Conservation (phyloP, 768 basidiomycete species). For the Clavulina sp. region DNA sequence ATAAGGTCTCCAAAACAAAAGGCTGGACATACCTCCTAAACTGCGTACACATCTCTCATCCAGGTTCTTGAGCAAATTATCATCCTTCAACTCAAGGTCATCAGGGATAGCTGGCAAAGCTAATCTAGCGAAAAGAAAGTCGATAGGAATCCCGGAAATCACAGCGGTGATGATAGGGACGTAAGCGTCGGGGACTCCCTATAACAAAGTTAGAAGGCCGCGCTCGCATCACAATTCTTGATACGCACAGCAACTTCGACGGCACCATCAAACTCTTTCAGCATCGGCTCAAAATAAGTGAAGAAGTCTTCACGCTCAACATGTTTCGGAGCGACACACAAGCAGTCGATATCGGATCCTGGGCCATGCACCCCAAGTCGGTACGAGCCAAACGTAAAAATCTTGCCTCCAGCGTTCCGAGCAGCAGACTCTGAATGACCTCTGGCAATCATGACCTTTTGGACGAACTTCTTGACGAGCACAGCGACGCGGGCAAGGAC, state of each 20-base stretch:
- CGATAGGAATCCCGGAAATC: constrained; percentile 81
- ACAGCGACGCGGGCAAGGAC: constrained; percentile 80
- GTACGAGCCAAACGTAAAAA: constrained; percentile 98
- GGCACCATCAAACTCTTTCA: constrained; percentile 65
- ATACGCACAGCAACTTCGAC: constrained; percentile 70
- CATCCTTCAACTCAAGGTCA: constrained; percentile 75
- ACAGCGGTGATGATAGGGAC: constrained; percentile 90
- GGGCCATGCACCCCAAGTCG: constrained; percentile 95
- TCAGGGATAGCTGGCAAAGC: constrained; percentile 81
- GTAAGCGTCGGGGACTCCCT: constrained; percentile 95
- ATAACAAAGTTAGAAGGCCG: constrained; percentile 5
- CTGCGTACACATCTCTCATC: constrained; percentile 92
- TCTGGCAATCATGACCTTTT: constrained; percentile 52
- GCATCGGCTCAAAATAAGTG: constrained; percentile 74
- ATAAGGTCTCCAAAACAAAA: constrained; percentile 16
- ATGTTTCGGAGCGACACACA: constrained; percentile 93
- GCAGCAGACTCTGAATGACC: constrained; percentile 84
- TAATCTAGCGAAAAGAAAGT: constrained; percentile 84
- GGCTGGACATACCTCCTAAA: constrained; percentile 45
- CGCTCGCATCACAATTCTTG: neutral
- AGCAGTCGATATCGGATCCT: constrained; percentile 92
- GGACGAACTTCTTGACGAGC: constrained; percentile 86
- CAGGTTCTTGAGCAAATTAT: constrained; percentile 77
- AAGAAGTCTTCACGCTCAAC: constrained; percentile 94
- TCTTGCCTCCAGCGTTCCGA: constrained; percentile 85